Evolutionary conservation across 2,329 filamentous ascomycete species (phyloP).

Genomic region (Teratosphaeria destructans): DNA sequence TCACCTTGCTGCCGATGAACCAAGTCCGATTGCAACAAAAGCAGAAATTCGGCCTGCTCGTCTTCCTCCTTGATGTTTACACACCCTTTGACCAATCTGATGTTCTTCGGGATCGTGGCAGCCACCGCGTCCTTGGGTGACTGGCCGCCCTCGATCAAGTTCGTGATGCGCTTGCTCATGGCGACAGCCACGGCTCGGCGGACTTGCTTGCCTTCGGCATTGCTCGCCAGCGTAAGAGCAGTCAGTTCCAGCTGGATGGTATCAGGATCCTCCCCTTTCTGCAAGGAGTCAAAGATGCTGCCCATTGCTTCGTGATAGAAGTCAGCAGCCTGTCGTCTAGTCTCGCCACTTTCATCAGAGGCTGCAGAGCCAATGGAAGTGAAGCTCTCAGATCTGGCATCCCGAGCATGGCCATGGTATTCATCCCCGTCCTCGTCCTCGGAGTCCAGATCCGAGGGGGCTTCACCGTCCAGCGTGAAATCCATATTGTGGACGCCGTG

Average conservation of each 20-base stretch:
- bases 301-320: conserved; percentile 84
- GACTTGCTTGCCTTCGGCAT: conserved; percentile 82
- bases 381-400: conserved; percentile 24
- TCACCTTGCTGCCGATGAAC: conserved; percentile 53
- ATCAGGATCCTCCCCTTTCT: conserved; percentile 59
- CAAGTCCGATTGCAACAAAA: conserved; percentile 73
- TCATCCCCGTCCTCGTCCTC: conserved; percentile 30
- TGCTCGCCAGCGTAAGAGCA: conserved; percentile 79
- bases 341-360: conserved; percentile 46
- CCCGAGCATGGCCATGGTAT: conserved; percentile 33
- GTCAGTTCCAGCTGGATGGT: conserved; percentile 92
- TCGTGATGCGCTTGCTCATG: conserved; percentile 70
- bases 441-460: conserved; percentile 56
- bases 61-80: conserved; percentile 38
- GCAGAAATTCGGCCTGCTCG: conserved; percentile 77
- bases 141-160: conserved; percentile 45
- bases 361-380: conserved; percentile 53
- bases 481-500: conserved; percentile 34
- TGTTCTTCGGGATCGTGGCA: conserved; percentile 41
- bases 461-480: conserved; percentile 38
- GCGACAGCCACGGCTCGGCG: conserved; percentile 76
- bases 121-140: conserved; percentile 26
- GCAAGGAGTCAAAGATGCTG: conserved; percentile 77
- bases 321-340: conserved; percentile 40
- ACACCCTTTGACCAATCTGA: conserved; percentile 48